Conservation (phyloP, 345 rosid genomes). For the Salix purpurea region DNA sequence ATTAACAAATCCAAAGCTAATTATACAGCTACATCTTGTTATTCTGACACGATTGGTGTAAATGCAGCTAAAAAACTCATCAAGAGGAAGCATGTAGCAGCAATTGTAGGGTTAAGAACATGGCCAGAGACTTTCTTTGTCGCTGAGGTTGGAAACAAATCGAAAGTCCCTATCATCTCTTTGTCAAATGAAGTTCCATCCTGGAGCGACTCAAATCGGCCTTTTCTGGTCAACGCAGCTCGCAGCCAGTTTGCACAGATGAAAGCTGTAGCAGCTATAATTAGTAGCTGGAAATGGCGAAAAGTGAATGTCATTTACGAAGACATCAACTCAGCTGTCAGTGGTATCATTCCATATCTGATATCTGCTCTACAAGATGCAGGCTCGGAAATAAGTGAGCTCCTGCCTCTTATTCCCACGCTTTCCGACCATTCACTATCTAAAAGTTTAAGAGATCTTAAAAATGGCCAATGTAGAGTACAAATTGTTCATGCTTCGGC, state of each 20-base stretch:
- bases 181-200: conserved; percentile 19
- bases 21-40: too few relatives aligned
- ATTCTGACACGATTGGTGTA: too few relatives aligned
- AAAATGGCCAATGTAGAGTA: conserved; percentile 13
- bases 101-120: conserved; percentile 19
- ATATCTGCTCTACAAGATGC: conserved; percentile 14
- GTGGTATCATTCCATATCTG: conserved; percentile 4
- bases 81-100: conserved; percentile 13
- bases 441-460: conserved; percentile 14
- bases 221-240: conserved; percentile 24
- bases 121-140: conserved; percentile 18
- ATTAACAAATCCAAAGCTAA: too few relatives aligned
- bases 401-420: conserved; percentile 16
- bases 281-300: conserved; percentile 26
- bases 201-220: conserved; percentile 18
- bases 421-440: not conserved
- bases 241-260: conserved; percentile 16
- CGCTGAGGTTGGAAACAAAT: conserved; percentile 20
- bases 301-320: conserved; percentile 31
- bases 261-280: conserved; percentile 23
- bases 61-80: conserved; percentile 22
- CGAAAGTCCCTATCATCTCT: conserved; percentile 21
- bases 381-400: not conserved
- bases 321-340: conserved; percentile 10
- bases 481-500: conserved; percentile 24